phyloP scores from a whole-genome alignment of 257 asterid genomes.

The Lantana camara region DNA sequence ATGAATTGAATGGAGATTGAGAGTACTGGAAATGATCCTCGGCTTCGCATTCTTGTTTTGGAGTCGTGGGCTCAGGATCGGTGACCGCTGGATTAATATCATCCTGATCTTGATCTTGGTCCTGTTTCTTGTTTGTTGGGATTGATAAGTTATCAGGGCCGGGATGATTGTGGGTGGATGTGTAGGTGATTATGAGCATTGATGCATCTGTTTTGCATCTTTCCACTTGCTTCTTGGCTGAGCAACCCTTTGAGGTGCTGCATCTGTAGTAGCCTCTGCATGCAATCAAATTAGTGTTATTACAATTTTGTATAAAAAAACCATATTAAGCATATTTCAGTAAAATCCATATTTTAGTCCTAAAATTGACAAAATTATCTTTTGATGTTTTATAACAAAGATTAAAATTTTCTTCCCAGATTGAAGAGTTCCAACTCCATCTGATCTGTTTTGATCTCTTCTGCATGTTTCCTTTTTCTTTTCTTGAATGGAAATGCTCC shows the following conservation, averaged over 20 bases:
- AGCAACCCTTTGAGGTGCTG: conserved; percentile 83
- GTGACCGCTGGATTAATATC: conserved; percentile 3
- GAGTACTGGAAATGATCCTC: conserved; percentile 29
- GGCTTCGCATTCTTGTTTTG: conserved; percentile 43
- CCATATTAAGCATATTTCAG: too few species aligned
- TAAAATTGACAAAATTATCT: too few species aligned
- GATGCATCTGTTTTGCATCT: conserved; percentile 71
- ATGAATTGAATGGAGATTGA: conserved; percentile 46
- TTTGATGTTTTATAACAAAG: too few species aligned
- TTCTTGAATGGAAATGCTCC: not conserved
- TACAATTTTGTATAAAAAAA: not conserved
- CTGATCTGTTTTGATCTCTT: too few species aligned
- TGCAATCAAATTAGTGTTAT: conserved; percentile 3
- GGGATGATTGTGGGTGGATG: conserved; percentile 70
- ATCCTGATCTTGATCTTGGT: not conserved
- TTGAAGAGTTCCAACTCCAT: not conserved
- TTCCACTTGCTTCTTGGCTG: conserved; percentile 82
- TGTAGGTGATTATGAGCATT: conserved; percentile 69
- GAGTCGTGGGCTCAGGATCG: conserved; percentile 22
- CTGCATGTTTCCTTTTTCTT: too few species aligned
- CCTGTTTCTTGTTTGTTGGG: conserved; percentile 16
- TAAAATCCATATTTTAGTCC: too few species aligned
- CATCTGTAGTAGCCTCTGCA: conserved; percentile 82
- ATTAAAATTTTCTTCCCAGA: not conserved
- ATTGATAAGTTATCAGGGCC: conserved; percentile 33